A percentile compares a stretch with the other conserved stretches of the same genome.
phyloP scores from a whole-genome alignment of 148 eudicot genomes.

The Pouteria glomerata region DNA sequence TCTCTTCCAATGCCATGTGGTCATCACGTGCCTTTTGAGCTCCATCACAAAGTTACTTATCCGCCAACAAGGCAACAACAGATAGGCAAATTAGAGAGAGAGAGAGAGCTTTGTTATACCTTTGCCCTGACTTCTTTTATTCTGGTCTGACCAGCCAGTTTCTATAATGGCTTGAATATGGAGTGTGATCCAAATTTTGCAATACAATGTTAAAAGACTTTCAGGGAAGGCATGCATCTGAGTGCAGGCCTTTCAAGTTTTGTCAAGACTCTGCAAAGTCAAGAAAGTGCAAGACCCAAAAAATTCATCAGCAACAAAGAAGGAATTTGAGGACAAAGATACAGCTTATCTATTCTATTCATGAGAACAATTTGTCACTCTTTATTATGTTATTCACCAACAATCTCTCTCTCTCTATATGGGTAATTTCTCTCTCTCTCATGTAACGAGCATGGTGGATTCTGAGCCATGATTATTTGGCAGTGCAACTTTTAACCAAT shows the following conservation, averaged over 20 bases:
- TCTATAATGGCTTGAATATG: neutral
- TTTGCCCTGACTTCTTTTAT: constrained; percentile 8
- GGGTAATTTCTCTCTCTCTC: constrained; percentile 8
- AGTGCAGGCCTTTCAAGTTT: neutral
- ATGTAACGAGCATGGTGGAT: constrained; percentile 9
- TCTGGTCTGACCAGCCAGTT: neutral
- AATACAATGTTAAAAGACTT: neutral
- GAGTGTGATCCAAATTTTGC: neutral
- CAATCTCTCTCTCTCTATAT: neutral
- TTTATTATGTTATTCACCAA: neutral
- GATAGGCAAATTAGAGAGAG: neutral
- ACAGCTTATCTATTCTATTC: neutral
- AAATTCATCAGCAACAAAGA: neutral
- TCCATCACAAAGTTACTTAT: constrained; percentile 10
- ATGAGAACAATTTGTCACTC: neutral
- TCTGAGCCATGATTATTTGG: constrained; percentile 5
- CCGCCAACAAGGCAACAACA: constrained; percentile 4
- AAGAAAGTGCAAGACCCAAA: neutral
- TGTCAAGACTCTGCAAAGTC: neutral
- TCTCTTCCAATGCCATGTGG: constrained; percentile 11
- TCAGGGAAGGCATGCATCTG: neutral
- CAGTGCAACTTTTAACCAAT: too few relatives aligned
- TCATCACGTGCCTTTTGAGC: constrained; percentile 14
- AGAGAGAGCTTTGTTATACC: neutral
- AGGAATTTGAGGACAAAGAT: neutral